A percentile compares a stretch with the other conserved stretches of the same genome.
These are phyloP conservation scores for Neltuma alba DNA, from an alignment of 306 rosid species.

Conservation along the genomic window DNA sequence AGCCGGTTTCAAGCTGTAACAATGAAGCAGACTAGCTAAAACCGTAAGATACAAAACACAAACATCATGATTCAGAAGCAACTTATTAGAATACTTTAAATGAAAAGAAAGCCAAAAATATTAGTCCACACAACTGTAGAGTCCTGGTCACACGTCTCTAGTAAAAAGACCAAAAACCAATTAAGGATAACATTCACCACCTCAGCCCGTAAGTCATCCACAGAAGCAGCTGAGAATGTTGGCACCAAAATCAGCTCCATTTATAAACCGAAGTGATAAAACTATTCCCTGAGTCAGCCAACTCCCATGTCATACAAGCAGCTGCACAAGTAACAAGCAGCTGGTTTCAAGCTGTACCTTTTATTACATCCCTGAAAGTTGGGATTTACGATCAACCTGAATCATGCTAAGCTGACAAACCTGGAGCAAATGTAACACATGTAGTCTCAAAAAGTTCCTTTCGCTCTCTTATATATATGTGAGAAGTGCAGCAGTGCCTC, in stretches of 20 bases:
- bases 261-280: conserved; percentile 86
- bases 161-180: background rate
- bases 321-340: conserved; percentile 58
- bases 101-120: background rate
- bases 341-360: conserved; percentile 22
- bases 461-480: conserved; percentile 86
- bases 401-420: conserved; percentile 42
- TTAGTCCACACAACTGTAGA: background rate
- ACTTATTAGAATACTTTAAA: background rate
- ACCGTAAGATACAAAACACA: conserved; percentile 14
- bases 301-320: conserved; percentile 99
- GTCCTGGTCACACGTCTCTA: background rate
- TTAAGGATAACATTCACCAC: conserved; percentile 44
- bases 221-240: conserved; percentile 96
- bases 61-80: background rate
- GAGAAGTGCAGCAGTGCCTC: conserved; percentile 95
- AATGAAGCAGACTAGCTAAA: conserved; percentile 5
- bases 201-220: conserved; percentile 94
- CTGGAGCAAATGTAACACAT: conserved; percentile 97
- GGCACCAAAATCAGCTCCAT: conserved; percentile 98
- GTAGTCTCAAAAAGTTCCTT: conserved; percentile 72
- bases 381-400: background rate
- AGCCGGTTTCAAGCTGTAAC: conserved; percentile 25
- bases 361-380: conserved; percentile 8
- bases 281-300: conserved; percentile 84